Evolutionary conservation across 495 filamentous ascomycete genomes (phyloP).

Genomic region (Daldinia childiae): DNA sequence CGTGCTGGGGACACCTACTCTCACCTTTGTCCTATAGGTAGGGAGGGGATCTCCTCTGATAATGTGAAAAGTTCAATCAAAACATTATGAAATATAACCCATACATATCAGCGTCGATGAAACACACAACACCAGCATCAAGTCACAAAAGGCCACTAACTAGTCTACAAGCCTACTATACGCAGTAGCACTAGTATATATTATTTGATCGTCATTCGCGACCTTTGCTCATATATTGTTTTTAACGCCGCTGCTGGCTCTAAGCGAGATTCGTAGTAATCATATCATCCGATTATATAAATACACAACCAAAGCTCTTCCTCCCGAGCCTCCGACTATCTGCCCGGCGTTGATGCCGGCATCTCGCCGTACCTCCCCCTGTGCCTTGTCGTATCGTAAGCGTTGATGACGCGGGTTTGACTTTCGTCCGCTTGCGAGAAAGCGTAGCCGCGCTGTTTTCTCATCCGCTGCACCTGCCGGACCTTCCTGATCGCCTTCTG

Average conservation of each 20-base stretch:
- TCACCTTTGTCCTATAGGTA: not conserved
- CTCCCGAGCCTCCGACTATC: slow-evolving; percentile 28
- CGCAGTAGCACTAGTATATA: not conserved
- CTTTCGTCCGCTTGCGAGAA: slow-evolving; percentile 98
- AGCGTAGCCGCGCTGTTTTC: slow-evolving; percentile 97
- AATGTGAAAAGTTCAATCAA: not conserved
- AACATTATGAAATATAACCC: not conserved
- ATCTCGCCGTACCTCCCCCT: slow-evolving; percentile 96
- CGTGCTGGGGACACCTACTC: not conserved
- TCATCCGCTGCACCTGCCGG: slow-evolving; percentile 98
- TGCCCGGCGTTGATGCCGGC: slow-evolving; percentile 69
- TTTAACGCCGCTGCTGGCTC: not conserved
- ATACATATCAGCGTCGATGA: not conserved
- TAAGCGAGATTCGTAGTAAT: slow-evolving; percentile 29
- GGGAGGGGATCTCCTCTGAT: not conserved
- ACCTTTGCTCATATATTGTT: slow-evolving; percentile 13
- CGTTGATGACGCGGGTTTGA: slow-evolving; percentile 90
- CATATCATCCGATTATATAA: slow-evolving; percentile 33
- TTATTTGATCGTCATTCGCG: not conserved
- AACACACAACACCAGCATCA: not conserved
- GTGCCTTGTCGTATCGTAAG: slow-evolving; percentile 94
- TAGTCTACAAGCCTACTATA: not conserved
- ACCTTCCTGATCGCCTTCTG: slow-evolving; percentile 99
- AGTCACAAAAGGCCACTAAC: not conserved
- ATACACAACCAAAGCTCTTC: slow-evolving; percentile 17